A percentile compares a stretch with the other conserved stretches of the same genome.
phyloP scores from a whole-genome alignment of 2,329 filamentous ascomycete species.

The Diatrype stigma region DNA sequence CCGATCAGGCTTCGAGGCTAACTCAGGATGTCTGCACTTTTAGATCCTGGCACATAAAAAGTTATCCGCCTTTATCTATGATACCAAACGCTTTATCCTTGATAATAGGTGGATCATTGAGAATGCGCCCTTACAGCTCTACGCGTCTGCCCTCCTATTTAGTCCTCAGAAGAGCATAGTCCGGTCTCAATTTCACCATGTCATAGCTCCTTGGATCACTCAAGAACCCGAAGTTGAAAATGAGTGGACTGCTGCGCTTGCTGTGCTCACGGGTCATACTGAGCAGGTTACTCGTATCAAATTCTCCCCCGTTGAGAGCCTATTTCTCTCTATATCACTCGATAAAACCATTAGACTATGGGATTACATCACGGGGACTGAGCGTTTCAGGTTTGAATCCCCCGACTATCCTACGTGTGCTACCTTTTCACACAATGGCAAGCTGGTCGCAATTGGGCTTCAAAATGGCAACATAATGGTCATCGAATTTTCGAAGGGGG shows the following conservation, averaged over 20 bases:
- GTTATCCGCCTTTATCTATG: background rate
- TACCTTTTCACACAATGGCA: background rate
- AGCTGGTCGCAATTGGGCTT: background rate
- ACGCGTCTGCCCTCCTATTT: background rate
- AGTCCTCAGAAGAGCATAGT: background rate
- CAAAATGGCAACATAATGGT: background rate
- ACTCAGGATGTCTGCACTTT: background rate
- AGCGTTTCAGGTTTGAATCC: background rate
- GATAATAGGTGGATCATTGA: background rate
- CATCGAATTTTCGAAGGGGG: background rate
- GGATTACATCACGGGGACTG: background rate
- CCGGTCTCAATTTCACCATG: background rate
- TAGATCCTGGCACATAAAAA: background rate
- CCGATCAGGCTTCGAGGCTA: background rate
- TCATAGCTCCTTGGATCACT: background rate
- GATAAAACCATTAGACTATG: background rate
- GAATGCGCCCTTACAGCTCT: background rate
- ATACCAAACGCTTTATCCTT: background rate
- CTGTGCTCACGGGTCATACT: background rate
- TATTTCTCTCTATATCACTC: background rate
- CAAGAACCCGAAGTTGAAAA: background rate
- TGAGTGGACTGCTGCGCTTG: background rate
- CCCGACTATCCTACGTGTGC: background rate
- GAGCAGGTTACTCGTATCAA: background rate
- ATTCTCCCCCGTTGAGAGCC: background rate